Evolutionary conservation across 129 eudicot genomes (phyloP), one percentile per base, ranked within the genome.

Genomic region (Dittrichia graveolens): DNA sequence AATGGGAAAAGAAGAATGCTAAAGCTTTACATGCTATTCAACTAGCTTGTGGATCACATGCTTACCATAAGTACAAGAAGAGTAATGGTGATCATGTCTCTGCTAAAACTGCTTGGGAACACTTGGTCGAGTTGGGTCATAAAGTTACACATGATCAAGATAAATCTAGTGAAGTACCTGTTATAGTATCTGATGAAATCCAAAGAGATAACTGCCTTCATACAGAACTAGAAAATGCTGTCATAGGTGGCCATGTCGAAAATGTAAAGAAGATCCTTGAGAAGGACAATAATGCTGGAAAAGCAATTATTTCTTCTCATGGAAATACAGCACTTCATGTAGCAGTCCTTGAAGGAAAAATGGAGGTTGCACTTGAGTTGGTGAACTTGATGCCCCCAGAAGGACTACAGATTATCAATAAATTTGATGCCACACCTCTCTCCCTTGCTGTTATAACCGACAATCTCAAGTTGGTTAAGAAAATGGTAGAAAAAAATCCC

Each of bases 11-110:
- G 73, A 77, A 74, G 58, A 84, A 84, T 38, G 85, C 85, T 8
- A 45, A 65, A 70, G 89, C 89, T 50, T 70, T 84, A 77, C 89
- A 84, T 66, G 89, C 89, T 7, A 84, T 84, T 46, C 81, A 77
- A 44, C 65, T 84, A 5, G 84, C 89, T 0, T 84, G 89, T 65
- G 89, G 89, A 43, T 42, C 81, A n/a, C 73, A 52, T 4, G 75
- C 69, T 49, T 84, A 81, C 68, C 18, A 81, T 41, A 84, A 78
- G 76, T 81, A 67, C 48, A 81, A 76, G 78, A 81, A 81, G 65
- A 60, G 39, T 3, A 75, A 85, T 24, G 31, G 31, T 24, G 31
- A 24, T 0, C 75, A 68, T 34, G 54, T 68, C 15, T 78, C 79
- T 1, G 89, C 89, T n/a, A 67, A 70, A 34, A 49, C 48, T 38